Evolutionary conservation across 768 basidiomycete genomes (phyloP), one percentile per base, ranked within the genome.

Genomic region (Boletus reticulatus): DNA sequence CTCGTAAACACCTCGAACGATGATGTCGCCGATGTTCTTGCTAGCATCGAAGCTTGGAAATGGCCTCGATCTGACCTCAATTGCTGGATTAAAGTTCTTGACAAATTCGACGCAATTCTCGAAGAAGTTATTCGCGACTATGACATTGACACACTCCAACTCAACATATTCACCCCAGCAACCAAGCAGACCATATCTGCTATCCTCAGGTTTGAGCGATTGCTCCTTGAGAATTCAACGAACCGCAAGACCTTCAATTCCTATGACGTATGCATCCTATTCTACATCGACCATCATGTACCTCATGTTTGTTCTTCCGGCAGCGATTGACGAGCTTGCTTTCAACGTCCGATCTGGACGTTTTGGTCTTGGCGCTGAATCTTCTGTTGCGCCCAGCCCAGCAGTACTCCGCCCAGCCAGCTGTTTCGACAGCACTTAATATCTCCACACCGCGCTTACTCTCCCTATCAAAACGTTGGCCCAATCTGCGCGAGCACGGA

Each of bases 11-110:
- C 88, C 5, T 74, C 84, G 4, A 86, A 84, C 55, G 83, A 91
- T 39, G 85, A 93, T 60, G 78, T 98, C 29, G 76, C 85, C 4
- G 73, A 82, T 48, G 78, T 87, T 54, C 79, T 98, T 54, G 72
- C 80, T 32, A 72, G 80, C 57, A 86, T 95, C 65, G 83, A 88
- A 62, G 71, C 78, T 5, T 99, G 97, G 97, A 87, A 82, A 70
- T 98, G 92, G 88, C 92, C 94, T 36, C 84, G 97, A 59, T 94
- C 94, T 53, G 97, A 99, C 78, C 81, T 99, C 57, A 94, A 97
- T 74, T 86, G 90, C 53, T 99, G 97, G 97, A 86, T 93, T 71
- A 87, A 88, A 68, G 92, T 95, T 55, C 84, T 99, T 46, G 96
- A 99, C 80, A 90, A 89, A 70, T 94, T 99, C 69, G 97, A 99